Conservation (phyloP, 768 basidiomycete species). For the Strobilomyces dryophilus region DNA sequence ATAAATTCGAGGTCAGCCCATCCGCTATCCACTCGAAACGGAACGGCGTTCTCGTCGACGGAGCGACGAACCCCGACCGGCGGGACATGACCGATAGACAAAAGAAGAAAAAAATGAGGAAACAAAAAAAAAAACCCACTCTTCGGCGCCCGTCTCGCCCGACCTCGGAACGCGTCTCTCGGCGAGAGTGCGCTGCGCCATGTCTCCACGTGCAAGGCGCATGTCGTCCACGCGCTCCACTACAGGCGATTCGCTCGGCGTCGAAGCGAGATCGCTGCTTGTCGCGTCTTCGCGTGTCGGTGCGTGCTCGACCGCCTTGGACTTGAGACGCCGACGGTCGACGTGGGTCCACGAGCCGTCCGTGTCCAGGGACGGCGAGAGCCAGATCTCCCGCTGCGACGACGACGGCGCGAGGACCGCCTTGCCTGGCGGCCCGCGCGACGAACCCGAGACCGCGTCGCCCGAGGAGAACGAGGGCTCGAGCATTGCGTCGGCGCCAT, state of each 20-base stretch:
- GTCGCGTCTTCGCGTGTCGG: slow-evolving; percentile 30
- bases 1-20: slow-evolving; percentile 7
- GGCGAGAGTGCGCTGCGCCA: slow-evolving; percentile 44
- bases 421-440: not conserved
- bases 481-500: slow-evolving; percentile 14
- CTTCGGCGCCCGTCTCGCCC: slow-evolving; percentile 62
- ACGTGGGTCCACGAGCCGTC: slow-evolving; percentile 74
- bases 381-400: slow-evolving; percentile 7
- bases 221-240: slow-evolving; percentile 33
- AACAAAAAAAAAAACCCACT: slow-evolving; percentile 41
- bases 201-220: slow-evolving; percentile 23
- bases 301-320: slow-evolving; percentile 7
- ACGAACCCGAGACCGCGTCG: not conserved
- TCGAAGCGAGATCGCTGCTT: slow-evolving; percentile 52
- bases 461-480: slow-evolving; percentile 1
- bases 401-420: slow-evolving; percentile 2
- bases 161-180: slow-evolving; percentile 65
- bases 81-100: too few relatives aligned
- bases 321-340: slow-evolving; percentile 35
- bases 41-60: not conserved
- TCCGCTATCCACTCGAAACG: not conserved
- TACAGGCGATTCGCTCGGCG: slow-evolving; percentile 41
- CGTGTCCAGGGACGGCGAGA: slow-evolving; percentile 36
- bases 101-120: not conserved
- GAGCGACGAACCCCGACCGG: too few relatives aligned